These are phyloP conservation scores for Rutstroemia sydowiana DNA, from an alignment of 2,329 filamentous ascomycete genomes.

Conservation along the genomic window DNA sequence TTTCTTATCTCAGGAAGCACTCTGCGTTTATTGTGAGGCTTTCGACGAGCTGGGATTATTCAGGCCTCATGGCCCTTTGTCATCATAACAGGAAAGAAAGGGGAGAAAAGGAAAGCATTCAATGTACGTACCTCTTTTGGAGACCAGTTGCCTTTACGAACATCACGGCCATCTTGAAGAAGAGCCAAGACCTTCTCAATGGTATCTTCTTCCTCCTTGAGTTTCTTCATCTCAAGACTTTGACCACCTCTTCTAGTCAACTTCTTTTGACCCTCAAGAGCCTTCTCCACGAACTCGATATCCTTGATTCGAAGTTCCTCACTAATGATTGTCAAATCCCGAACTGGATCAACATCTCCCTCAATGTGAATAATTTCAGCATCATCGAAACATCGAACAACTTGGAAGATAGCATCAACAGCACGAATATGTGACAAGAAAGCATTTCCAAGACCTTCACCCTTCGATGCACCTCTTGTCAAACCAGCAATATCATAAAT, in stretches of 20 bases:
- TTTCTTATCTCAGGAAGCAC: constrained; percentile 75
- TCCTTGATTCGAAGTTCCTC: constrained; percentile 97
- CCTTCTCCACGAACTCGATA: constrained; percentile 97
- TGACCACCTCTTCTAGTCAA: constrained; percentile 92
- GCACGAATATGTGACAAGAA: constrained; percentile 99
- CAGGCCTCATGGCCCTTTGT: constrained; percentile 93
- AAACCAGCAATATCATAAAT: constrained; percentile 98
- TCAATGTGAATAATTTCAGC: constrained; percentile 99
- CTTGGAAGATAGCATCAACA: constrained; percentile 96
- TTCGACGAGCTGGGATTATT: constrained; percentile 99
- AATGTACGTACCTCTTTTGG: constrained; percentile 90
- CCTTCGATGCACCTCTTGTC: constrained; percentile 90
- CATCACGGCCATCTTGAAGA: constrained; percentile 84
- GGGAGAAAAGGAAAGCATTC: constrained; percentile 22
- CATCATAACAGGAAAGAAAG: constrained; percentile 66
- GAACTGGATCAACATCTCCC: constrained; percentile 91
- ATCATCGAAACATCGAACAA: constrained; percentile 95
- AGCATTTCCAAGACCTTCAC: constrained; percentile 92
- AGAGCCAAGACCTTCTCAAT: constrained; percentile 83
- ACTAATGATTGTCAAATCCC: constrained; percentile 93
- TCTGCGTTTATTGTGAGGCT: constrained; percentile 70
- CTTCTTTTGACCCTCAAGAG: constrained; percentile 84
- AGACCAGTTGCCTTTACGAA: constrained; percentile 81
- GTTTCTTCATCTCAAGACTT: constrained; percentile 94
- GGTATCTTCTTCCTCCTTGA: constrained; percentile 86